These are phyloP conservation scores for Malus hybrid DNA, from an alignment of 331 rosid species.

Conservation along the genomic window DNA sequence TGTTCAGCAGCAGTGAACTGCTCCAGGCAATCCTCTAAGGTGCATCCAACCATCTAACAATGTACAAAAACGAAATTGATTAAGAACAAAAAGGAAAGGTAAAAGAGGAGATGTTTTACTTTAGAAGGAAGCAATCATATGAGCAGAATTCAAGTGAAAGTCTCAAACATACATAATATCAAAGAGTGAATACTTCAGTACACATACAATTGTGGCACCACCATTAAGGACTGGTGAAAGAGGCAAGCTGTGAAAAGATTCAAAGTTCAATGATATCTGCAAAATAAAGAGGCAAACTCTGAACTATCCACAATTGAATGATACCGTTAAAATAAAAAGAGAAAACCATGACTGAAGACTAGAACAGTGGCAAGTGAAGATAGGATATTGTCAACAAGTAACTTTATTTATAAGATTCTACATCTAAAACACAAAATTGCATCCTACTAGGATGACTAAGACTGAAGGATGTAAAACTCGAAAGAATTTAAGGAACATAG, in stretches of 20 bases:
- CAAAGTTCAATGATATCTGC: constrained; percentile 86
- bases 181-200: constrained; percentile 14
- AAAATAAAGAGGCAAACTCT: constrained; percentile 53
- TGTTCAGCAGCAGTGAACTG: constrained; percentile 73
- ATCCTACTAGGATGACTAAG: neutral
- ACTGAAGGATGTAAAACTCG: neutral
- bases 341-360: neutral
- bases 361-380: neutral
- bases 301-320: constrained; percentile 61
- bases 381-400: neutral
- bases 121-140: constrained; percentile 6
- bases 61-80: constrained; percentile 11
- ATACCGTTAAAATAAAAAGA: constrained; percentile 49
- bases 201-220: constrained; percentile 50
- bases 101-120: neutral
- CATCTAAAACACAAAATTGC: neutral
- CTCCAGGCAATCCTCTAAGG: constrained; percentile 70
- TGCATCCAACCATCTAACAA: constrained; percentile 48
- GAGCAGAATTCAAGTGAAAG: constrained; percentile 6
- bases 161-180: constrained; percentile 19
- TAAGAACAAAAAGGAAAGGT: neutral
- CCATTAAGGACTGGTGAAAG: constrained; percentile 46
- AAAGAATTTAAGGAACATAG: neutral
- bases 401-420: neutral
- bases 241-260: constrained; percentile 79